A percentile compares a stretch with the other conserved stretches of the same genome.
Conservation (phyloP, 768 basidiomycete genomes). For the Lepiota venenata region DNA sequence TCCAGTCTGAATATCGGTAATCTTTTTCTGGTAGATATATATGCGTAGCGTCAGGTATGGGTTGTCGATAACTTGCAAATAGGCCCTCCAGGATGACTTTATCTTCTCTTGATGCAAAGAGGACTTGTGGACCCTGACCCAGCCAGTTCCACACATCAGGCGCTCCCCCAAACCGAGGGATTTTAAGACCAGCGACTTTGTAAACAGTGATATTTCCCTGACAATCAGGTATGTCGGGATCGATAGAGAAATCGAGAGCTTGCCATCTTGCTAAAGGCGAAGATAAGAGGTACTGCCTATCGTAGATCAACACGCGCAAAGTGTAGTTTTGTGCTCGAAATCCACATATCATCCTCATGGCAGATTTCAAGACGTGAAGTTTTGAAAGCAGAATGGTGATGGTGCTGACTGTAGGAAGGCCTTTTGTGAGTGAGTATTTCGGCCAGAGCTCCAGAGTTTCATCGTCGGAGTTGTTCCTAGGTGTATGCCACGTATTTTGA, state of each 20-base stretch:
- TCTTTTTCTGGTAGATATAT: constrained; percentile 19
- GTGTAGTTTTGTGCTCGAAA: constrained; percentile 10
- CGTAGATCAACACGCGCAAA: constrained; percentile 18
- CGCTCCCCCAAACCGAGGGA: background rate
- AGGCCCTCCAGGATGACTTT: constrained; percentile 14
- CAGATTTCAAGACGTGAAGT: background rate
- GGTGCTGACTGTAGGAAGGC: background rate
- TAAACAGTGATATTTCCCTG: background rate
- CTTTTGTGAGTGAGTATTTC: background rate
- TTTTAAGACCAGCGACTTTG: background rate
- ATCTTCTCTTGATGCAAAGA: constrained; percentile 13
- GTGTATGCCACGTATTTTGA: too few species aligned
- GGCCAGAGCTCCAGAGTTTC: too few species aligned
- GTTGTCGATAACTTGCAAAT: constrained; percentile 1
- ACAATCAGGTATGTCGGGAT: constrained; percentile 9
- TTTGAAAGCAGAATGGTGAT: constrained; percentile 2
- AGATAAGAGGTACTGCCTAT: constrained; percentile 8
- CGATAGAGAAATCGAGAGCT: constrained; percentile 3
- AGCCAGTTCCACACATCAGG: background rate
- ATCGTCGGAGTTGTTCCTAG: too few species aligned
- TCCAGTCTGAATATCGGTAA: constrained; percentile 25
- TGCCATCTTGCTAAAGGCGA: background rate
- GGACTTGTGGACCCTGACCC: constrained; percentile 3
- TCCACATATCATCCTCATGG: constrained; percentile 18
- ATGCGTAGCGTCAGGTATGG: constrained; percentile 15